Evolutionary conservation across 495 filamentous ascomycete genomes (phyloP).

Genomic region (Tirmania nivea): DNA sequence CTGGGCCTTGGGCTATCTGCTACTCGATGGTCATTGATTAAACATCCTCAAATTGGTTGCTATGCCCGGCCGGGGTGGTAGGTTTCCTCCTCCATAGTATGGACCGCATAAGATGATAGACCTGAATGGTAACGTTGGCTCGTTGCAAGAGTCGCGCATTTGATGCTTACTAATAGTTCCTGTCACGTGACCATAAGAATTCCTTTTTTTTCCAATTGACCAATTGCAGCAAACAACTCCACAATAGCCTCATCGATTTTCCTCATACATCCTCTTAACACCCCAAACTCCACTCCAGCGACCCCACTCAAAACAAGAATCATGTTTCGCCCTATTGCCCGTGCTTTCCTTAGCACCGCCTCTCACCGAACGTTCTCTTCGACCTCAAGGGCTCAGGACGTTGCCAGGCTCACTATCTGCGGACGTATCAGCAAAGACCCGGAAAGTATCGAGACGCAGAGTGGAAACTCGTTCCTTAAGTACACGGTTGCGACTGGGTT

Average conservation of each 20-base stretch:
- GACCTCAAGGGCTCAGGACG: not conserved
- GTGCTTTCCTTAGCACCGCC: not conserved
- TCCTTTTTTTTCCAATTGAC: too few species aligned
- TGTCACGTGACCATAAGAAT: too few species aligned
- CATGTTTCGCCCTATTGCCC: not conserved
- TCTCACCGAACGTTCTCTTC: not conserved
- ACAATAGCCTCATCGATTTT: not conserved
- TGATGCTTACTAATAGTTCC: too few species aligned
- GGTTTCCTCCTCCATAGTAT: too few species aligned
- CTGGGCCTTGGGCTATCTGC: too few species aligned
- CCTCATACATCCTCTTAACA: not conserved
- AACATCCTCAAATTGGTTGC: too few species aligned
- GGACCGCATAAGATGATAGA: too few species aligned
- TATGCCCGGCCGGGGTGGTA: too few species aligned
- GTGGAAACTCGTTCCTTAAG: constrained; percentile 4
- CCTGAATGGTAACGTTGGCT: too few species aligned
- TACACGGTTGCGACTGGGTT: not conserved
- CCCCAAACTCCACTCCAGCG: not conserved
- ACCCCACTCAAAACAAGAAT: not conserved
- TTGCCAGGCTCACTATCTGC: constrained; percentile 5
- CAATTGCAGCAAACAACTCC: not conserved
- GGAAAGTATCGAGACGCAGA: constrained; percentile 1
- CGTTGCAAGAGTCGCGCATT: too few species aligned
- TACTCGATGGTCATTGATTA: too few species aligned
- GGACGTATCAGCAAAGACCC: constrained; percentile 3